phyloP scores from a whole-genome alignment of 208 protist species.

The Leishmania lainsoni region DNA sequence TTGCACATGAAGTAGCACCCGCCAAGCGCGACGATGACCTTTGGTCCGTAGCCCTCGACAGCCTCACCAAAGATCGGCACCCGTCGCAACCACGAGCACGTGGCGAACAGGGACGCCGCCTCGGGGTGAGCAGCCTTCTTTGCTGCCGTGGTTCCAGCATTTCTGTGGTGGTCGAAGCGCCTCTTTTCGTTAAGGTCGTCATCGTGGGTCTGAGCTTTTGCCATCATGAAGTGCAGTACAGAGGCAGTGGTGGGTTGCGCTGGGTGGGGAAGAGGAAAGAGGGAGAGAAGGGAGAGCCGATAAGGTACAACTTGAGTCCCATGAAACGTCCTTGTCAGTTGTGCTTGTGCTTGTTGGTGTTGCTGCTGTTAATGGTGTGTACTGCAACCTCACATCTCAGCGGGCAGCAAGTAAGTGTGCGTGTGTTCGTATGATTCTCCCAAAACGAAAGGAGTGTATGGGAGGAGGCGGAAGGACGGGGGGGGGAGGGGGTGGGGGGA shows the following conservation, averaged over 20 bases:
- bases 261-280: not conserved
- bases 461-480: not conserved
- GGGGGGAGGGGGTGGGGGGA: slow-evolving; percentile 1
- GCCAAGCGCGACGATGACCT: slow-evolving; percentile 38
- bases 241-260: not conserved
- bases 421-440: not conserved
- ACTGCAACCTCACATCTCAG: not conserved
- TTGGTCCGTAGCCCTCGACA: slow-evolving; percentile 43
- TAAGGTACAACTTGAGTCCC: not conserved
- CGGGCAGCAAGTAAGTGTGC: not conserved
- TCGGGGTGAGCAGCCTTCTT: slow-evolving; percentile 37
- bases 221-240: not conserved
- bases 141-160: not conserved
- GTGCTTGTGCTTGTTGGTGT: not conserved
- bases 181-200: slow-evolving; percentile 2
- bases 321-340: not conserved
- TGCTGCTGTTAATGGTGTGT: not conserved
- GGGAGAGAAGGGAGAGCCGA: not conserved
- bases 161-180: not conserved
- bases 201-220: slow-evolving; percentile 1
- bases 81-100: slow-evolving; percentile 26
- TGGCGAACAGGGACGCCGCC: slow-evolving; percentile 34
- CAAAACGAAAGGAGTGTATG: not conserved
- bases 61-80: slow-evolving; percentile 56
- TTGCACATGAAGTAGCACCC: slow-evolving; percentile 58